Evolutionary conservation across 768 basidiomycete species (phyloP), one percentile per base, ranked within the genome.

Genomic region (Inosperma sp.): DNA sequence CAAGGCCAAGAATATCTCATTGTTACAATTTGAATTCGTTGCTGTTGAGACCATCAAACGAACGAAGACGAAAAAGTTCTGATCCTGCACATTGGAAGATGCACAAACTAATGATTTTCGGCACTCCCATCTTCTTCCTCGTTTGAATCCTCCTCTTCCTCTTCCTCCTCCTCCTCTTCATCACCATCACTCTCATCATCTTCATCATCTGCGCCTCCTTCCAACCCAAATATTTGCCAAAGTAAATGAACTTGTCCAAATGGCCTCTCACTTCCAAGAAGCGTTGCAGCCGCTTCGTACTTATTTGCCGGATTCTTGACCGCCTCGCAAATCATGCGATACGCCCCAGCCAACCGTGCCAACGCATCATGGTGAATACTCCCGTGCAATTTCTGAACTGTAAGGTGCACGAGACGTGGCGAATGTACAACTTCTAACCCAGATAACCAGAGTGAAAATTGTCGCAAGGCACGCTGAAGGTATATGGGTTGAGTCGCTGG

Each of bases 271-370:
- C 85, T 82, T 12, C 92, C 87, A 31, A 95, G 67, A 51, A 95
- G 64, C 17, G 93, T 93, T 52, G 83, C 77, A 13, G 83, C 88
- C n/a, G 93, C 94, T 69, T 97, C 93, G 61, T 97, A 99, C 65
- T 75, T 77, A 56, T 91, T 91, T 65, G 80, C 78, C 34, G 82
- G 78, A 48, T 79, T 81, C 61, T 80, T 77, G 13, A 97, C 87
- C 49, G 84, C 81, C 39, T 84, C 84, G 64, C 87, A 93, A 3
- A 97, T 69, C 54, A 73, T 62, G 7, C 71, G 76, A 68, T 98
- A 99, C 3, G 84, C 81, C 25, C 65, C 67, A 2, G 80, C 85
- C 53, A 98, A 70, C 10, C 83, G 75, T 27, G 71, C 70, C 53
- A 97, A 70, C 1, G 88, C 89, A 14, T 79, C 78, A 8, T 82